These are phyloP conservation scores for Rhizopus microsporus DNA, from an alignment of 371 early-diverging fungal species.

Conservation along the genomic window DNA sequence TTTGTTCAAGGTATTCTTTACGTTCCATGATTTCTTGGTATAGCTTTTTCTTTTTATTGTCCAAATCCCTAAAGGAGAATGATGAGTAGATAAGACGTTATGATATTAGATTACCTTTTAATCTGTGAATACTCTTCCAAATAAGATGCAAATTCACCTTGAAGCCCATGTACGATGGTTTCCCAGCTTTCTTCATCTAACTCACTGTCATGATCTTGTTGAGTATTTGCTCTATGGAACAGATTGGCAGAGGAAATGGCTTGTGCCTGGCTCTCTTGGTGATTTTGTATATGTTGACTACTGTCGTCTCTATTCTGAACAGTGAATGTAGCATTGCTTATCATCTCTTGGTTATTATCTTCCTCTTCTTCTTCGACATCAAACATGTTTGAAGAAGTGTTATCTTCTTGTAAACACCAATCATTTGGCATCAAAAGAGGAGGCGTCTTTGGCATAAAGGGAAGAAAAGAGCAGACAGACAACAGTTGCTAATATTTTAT, in stretches of 20 bases:
- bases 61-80: not conserved
- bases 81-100: not conserved
- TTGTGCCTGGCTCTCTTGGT: not conserved
- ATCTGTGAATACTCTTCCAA: conserved; percentile 1
- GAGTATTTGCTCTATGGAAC: not conserved
- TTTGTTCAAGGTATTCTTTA: conserved; percentile 2
- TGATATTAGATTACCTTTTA: not conserved
- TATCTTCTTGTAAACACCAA: not conserved
- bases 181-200: not conserved
- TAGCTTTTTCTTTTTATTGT: not conserved
- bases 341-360: too few relatives aligned
- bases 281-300: too few relatives aligned
- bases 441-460: conserved; percentile 4
- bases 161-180: not conserved
- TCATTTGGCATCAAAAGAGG: conserved; percentile 5
- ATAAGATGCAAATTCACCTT: not conserved
- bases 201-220: not conserved
- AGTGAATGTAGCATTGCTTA: too few relatives aligned
- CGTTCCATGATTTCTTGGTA: not conserved
- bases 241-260: not conserved
- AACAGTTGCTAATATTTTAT: not conserved
- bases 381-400: not conserved
- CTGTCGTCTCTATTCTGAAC: too few relatives aligned
- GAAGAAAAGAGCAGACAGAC: not conserved
- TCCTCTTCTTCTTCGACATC: not conserved